Evolutionary conservation across 2,329 filamentous ascomycete species (phyloP).

Genomic region (Diaporthe australafricana): DNA sequence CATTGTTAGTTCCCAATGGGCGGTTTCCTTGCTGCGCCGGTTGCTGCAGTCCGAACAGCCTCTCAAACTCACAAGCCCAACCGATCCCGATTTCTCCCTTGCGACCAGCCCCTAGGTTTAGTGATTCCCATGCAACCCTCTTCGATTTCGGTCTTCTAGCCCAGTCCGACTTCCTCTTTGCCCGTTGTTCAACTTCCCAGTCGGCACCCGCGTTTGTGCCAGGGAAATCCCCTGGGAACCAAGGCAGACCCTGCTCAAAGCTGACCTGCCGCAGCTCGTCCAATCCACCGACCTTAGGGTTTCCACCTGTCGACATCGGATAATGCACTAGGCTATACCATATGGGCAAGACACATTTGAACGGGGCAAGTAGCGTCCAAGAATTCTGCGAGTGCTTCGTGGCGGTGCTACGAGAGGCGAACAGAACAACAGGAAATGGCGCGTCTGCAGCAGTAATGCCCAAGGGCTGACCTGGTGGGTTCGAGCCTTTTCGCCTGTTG

Average conservation of each 20-base stretch:
- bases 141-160: conserved; percentile 84
- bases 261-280: conserved; percentile 82
- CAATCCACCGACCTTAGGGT: conserved; percentile 84
- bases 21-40: conserved; percentile 34
- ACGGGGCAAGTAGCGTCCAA: conserved; percentile 89
- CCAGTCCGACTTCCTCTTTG: conserved; percentile 73
- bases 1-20: conserved; percentile 34
- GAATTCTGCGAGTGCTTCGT: conserved; percentile 65
- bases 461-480: conserved; percentile 72
- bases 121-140: conserved; percentile 77
- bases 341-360: conserved; percentile 86
- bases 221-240: conserved; percentile 88
- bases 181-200: conserved; percentile 79
- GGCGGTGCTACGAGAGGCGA: conserved; percentile 64
- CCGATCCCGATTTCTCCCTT: conserved; percentile 87
- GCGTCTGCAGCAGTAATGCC: conserved; percentile 72
- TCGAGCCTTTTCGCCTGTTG: conserved; percentile 78
- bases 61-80: conserved; percentile 86
- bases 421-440: conserved; percentile 80
- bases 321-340: conserved; percentile 91
- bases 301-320: conserved; percentile 82
- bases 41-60: conserved; percentile 61
- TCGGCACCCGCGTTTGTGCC: conserved; percentile 81
- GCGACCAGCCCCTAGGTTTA: conserved; percentile 78
- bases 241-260: conserved; percentile 82